Evolutionary conservation across 805 yeast genomes (phyloP), one percentile per base, ranked within the genome.

Genomic region (Yarrowia osloensis): DNA sequence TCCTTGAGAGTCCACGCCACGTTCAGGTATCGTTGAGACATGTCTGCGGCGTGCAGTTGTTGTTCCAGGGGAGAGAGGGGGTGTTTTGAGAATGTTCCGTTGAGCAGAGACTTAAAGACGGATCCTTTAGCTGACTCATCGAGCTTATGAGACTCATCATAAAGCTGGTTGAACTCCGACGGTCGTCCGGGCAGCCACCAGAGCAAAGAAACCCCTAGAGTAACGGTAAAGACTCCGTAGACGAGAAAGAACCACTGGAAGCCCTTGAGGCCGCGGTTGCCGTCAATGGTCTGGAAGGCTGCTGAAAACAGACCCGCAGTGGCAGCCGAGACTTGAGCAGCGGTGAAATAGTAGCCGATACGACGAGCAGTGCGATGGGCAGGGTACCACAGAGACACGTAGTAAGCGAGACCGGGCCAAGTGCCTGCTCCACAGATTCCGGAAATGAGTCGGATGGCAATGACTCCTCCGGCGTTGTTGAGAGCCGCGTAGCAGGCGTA

Each of bases 111-210:
- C 8, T 21, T 21, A 33, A 44, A 22, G 8, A 44, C n/a, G 4
- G 44, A 21, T 2, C 13, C 28, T 3, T 26, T 22, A 17, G 24
- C 24, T 15, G 17, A 8, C 4, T 26, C 29, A 13, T 11, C 22
- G 3, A 19, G 7, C 13, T 59, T 17, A 7, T 39, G 21, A 5
- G 13, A 7, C 12, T 59, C 52, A n/a, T 28, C 52, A 11, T 59
- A 42, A 5, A 44, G 22, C 68, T 75, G 47, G 72, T 72, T 5
- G 9, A 63, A 63, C n/a, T 63, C 59, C 1, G 39, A 37, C 2
- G 95, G 95, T 68, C 94, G 81, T 73, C 89, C 96, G 0, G 97
- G 97, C 46, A 91, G 82, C 96, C 96, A 90, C 89, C 94, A 87
- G 22, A 88, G 74, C 55, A 91, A 79, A 2, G 82, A 70, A 17